These are phyloP conservation scores for Aureobasidium subglaciale DNA, from an alignment of 2,329 filamentous ascomycete species.

Conservation along the genomic window DNA sequence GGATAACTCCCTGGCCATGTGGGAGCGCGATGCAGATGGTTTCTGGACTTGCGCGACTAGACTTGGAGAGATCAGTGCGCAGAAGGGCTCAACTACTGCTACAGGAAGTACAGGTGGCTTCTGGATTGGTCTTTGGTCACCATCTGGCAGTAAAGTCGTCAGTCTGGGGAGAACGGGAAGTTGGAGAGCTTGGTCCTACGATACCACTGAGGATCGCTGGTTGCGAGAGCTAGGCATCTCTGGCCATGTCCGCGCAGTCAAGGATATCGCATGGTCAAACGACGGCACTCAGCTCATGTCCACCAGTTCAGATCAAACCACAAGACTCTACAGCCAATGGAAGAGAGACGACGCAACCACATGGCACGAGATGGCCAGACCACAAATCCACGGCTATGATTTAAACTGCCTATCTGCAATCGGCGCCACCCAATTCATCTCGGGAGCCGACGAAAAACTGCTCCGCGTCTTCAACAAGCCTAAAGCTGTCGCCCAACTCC, in stretches of 20 bases:
- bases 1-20: constrained; percentile 89
- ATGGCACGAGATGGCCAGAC: constrained; percentile 94
- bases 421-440: constrained; percentile 70
- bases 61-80: constrained; percentile 85
- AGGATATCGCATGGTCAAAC: constrained; percentile 75
- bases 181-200: constrained; percentile 78
- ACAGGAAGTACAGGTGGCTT: constrained; percentile 95
- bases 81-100: constrained; percentile 92
- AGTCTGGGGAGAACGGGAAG: constrained; percentile 86
- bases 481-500: constrained; percentile 68
- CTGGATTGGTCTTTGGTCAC: constrained; percentile 92
- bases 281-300: constrained; percentile 79
- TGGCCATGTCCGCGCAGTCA: constrained; percentile 77
- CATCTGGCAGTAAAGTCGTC: constrained; percentile 64
- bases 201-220: constrained; percentile 60
- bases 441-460: constrained; percentile 96
- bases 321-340: constrained; percentile 79
- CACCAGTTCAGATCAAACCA: constrained; percentile 88
- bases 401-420: constrained; percentile 86
- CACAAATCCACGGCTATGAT: constrained; percentile 97
- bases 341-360: constrained; percentile 45
- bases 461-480: constrained; percentile 91
- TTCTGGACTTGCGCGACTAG: constrained; percentile 84
- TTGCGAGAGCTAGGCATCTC: constrained; percentile 67
- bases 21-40: constrained; percentile 75